Evolutionary conservation across 2,329 filamentous ascomycete species (phyloP).

Genomic region (Sarocladiaceae sp.): DNA sequence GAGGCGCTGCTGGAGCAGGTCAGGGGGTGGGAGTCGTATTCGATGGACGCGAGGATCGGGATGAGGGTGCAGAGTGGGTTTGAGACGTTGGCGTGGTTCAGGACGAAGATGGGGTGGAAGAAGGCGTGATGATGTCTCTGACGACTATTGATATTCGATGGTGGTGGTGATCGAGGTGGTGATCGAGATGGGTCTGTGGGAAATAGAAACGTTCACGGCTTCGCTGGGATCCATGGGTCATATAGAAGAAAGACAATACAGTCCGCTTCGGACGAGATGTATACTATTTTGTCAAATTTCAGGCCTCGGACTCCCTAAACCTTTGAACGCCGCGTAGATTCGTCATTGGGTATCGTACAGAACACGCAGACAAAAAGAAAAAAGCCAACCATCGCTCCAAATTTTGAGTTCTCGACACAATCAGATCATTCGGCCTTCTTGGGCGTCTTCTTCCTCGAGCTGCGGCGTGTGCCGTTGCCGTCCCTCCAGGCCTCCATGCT

Average conservation of each 20-base stretch:
- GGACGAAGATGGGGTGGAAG: constrained; percentile 32
- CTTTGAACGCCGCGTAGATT: no score
- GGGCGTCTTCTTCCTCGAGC: constrained; percentile 19
- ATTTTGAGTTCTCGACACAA: not conserved
- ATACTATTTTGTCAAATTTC: no score
- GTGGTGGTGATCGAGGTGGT: no score
- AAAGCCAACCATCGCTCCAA: not conserved
- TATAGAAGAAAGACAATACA: not conserved
- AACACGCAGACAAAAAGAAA: not conserved
- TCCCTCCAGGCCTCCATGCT: constrained; percentile 25
- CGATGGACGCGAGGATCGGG: constrained; percentile 68
- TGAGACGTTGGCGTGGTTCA: constrained; percentile 56
- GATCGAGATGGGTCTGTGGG: no score
- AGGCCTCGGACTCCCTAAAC: no score
- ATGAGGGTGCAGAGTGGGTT: constrained; percentile 66
- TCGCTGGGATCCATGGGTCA: no score
- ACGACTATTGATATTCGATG: not conserved
- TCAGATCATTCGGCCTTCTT: constrained; percentile 12
- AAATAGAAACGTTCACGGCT: no score
- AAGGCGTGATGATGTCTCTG: not conserved
- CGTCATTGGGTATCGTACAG: not conserved
- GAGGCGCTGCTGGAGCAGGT: constrained; percentile 60
- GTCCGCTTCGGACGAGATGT: not conserved
- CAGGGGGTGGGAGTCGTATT: constrained; percentile 63
- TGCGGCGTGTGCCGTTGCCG: constrained; percentile 20